These are phyloP conservation scores for Naganishia kalamii DNA, from an alignment of 768 basidiomycete species.

Conservation along the genomic window DNA sequence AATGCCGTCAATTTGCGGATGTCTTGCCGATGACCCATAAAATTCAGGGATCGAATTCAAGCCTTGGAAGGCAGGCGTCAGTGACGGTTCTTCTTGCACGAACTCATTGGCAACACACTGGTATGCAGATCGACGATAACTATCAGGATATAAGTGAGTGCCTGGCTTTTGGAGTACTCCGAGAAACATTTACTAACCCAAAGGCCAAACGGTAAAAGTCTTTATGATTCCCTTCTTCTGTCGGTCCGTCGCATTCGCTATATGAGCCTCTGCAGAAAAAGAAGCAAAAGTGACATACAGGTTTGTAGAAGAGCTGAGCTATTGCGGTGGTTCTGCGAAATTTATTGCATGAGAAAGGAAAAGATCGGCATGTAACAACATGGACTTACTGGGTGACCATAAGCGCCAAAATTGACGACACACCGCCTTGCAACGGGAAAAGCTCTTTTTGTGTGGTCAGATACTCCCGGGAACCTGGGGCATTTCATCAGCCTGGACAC, in stretches of 20 bases:
- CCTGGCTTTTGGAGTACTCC: no score
- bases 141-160: neutral
- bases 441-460: neutral
- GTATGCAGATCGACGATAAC: constrained; percentile 6
- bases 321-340: constrained; percentile 45
- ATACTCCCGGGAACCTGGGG: constrained; percentile 14
- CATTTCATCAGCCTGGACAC: neutral
- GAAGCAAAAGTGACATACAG: constrained; percentile 22
- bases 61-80: neutral
- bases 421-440: constrained; percentile 7
- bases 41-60: constrained; percentile 20
- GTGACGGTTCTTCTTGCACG: neutral
- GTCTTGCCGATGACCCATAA: constrained; percentile 16
- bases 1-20: constrained; percentile 49
- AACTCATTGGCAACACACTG: neutral
- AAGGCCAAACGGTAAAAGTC: constrained; percentile 52
- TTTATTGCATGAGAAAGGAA: constrained; percentile 21
- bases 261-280: neutral
- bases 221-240: constrained; percentile 52
- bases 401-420: neutral
- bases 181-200: constrained; percentile 43
- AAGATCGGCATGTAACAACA: neutral
- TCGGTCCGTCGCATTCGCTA: neutral
- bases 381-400: constrained; percentile 11
- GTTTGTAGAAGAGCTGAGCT: constrained; percentile 52